These are phyloP conservation scores for Cystodermella granulosa DNA, from an alignment of 1,284 basidiomycete genomes.

Conservation along the genomic window DNA sequence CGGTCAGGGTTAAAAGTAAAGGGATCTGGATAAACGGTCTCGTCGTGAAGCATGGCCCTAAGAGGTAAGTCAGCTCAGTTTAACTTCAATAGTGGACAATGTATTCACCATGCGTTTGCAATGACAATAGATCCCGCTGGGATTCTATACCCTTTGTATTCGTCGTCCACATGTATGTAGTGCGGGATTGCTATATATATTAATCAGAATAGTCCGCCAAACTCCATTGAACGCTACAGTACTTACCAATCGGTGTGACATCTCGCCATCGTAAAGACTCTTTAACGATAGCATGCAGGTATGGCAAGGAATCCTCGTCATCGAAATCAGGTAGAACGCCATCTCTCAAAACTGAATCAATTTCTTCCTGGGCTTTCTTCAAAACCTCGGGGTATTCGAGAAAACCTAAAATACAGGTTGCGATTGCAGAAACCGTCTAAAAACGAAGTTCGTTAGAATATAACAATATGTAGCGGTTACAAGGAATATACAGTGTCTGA, in stretches of 20 bases:
- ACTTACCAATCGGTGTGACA: constrained; percentile 17
- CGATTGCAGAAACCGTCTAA: constrained; percentile 23
- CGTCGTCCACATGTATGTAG: constrained; percentile 20
- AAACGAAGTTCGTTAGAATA: background rate
- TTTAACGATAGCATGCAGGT: constrained; percentile 33
- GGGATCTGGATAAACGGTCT: constrained; percentile 5
- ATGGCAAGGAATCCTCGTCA: constrained; percentile 29
- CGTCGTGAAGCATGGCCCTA: constrained; percentile 5
- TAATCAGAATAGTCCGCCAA: no score
- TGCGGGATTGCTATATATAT: constrained; percentile 18
- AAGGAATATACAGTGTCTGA: background rate
- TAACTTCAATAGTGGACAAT: no score
- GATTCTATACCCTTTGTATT: constrained; percentile 23
- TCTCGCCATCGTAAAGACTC: constrained; percentile 35
- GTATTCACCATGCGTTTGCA: constrained; percentile 19
- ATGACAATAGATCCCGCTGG: constrained; percentile 21
- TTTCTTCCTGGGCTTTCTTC: constrained; percentile 34
- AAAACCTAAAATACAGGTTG: constrained; percentile 33
- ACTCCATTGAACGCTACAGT: no score
- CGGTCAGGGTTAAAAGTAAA: constrained; percentile 6
- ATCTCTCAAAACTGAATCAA: constrained; percentile 33
- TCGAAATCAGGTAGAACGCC: constrained; percentile 34
- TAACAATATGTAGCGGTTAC: background rate
- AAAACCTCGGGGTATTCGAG: constrained; percentile 33
- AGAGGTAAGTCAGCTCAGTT: no score